phyloP scores from a whole-genome alignment of 441 rosid species.

The Cnidoscolus chayamansa region DNA sequence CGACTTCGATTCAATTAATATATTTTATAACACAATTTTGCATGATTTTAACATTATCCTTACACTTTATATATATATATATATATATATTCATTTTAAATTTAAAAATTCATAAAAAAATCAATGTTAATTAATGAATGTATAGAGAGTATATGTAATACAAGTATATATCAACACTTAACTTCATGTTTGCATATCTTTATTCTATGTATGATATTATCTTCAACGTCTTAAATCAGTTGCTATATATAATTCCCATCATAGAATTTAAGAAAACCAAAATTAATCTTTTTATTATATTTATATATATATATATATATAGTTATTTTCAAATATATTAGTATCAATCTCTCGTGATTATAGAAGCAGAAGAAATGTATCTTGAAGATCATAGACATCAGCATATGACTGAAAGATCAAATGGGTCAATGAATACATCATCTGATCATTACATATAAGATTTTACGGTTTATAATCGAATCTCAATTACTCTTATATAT shows the following conservation, averaged over 20 bases:
- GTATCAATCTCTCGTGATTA: no score
- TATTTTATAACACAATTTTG: no score
- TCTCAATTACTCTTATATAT: background rate
- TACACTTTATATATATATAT: no score
- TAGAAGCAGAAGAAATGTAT: background rate
- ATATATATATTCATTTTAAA: no score
- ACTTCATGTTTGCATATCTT: constrained; percentile 10
- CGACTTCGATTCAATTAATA: no score
- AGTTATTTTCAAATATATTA: no score
- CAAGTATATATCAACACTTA: constrained; percentile 1
- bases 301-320: no score
- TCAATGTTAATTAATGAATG: background rate
- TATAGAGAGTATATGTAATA: background rate
- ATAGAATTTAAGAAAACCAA: no score
- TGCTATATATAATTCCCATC: background rate
- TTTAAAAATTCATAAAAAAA: no score
- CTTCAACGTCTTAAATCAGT: constrained; percentile 1
- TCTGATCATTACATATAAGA: background rate
- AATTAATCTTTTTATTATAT: no score
- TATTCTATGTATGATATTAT: background rate
- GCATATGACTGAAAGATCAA: background rate
- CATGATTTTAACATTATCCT: no score
- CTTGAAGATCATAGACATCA: background rate
- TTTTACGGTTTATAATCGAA: constrained; percentile 7
- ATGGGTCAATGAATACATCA: background rate